A percentile compares a stretch with the other conserved stretches of the same genome.
Conservation (phyloP, 352 stramenopile species). For the Phytophthora meadii region DNA sequence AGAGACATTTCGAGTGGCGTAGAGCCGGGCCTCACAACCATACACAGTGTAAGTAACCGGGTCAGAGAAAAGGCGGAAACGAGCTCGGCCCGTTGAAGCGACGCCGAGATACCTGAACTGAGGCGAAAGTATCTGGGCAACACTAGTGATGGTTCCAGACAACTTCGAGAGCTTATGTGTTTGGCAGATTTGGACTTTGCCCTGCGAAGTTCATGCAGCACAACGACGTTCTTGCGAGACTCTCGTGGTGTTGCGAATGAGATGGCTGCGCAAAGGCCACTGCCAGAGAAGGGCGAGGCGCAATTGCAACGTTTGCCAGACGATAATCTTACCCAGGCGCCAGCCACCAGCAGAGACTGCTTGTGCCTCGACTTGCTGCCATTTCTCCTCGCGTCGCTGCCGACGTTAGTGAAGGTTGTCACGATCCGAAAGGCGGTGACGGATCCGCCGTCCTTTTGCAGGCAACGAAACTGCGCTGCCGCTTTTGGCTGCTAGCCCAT, state of each 20-base stretch:
- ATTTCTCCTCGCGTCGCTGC: slow-evolving; percentile 1
- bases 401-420: neutral
- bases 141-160: slow-evolving; percentile 24
- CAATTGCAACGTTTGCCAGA: slow-evolving; percentile 13
- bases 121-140: slow-evolving; percentile 20
- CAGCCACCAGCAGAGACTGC: slow-evolving; percentile 13
- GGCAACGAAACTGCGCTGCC: no score
- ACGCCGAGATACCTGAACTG: slow-evolving; percentile 14
- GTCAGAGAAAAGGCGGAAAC: slow-evolving; percentile 15
- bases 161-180: neutral
- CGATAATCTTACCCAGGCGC: slow-evolving; percentile 23
- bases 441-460: no score
- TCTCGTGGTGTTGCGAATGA: slow-evolving; percentile 1
- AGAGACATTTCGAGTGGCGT: slow-evolving; percentile 27
- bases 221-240: neutral
- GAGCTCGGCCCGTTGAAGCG: slow-evolving; percentile 17
- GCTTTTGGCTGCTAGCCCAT: no score
- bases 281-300: slow-evolving; percentile 13
- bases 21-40: slow-evolving; percentile 26
- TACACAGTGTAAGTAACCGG: slow-evolving; percentile 38
- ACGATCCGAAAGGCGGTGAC: neutral
- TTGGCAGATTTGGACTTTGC: neutral
- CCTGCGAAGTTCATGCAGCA: neutral
- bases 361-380: neutral
- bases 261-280: slow-evolving; percentile 25